These are phyloP conservation scores for Amauroascus verrucosus DNA, from an alignment of 2,329 filamentous ascomycete genomes.

Conservation along the genomic window DNA sequence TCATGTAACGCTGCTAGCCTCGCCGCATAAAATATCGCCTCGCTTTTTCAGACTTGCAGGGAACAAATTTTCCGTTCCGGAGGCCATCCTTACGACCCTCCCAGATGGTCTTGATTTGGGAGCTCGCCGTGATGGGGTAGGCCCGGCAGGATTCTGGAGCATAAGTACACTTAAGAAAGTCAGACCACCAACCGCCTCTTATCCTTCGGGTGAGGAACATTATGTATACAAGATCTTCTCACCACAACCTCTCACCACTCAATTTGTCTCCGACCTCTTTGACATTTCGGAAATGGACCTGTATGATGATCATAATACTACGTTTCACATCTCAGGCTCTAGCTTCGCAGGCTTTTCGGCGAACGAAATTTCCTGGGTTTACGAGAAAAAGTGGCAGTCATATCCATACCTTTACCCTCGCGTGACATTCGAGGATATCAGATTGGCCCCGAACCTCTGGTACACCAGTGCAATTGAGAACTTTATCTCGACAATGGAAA, in stretches of 20 bases:
- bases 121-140: slow-evolving; percentile 46
- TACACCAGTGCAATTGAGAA: slow-evolving; percentile 67
- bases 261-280: slow-evolving; percentile 43
- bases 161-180: slow-evolving; percentile 62
- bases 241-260: slow-evolving; percentile 37
- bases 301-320: slow-evolving; percentile 18
- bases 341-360: slow-evolving; percentile 28
- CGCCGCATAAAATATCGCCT: slow-evolving; percentile 60
- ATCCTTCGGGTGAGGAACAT: slow-evolving; percentile 29
- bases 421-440: slow-evolving; percentile 73
- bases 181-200: slow-evolving; percentile 43
- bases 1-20: slow-evolving; percentile 82
- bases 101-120: slow-evolving; percentile 41
- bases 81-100: slow-evolving; percentile 73
- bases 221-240: slow-evolving; percentile 61
- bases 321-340: background rate
- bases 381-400: slow-evolving; percentile 67
- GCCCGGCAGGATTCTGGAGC: slow-evolving; percentile 71
- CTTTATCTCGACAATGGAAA: slow-evolving; percentile 98
- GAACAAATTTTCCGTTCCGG: slow-evolving; percentile 47
- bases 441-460: slow-evolving; percentile 46
- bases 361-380: slow-evolving; percentile 59
- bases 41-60: slow-evolving; percentile 57
- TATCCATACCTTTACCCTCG: slow-evolving; percentile 81
- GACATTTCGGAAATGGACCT: slow-evolving; percentile 29